Evolutionary conservation across 2,329 filamentous ascomycete species (phyloP).

Genomic region (Scedosporium boydii): DNA sequence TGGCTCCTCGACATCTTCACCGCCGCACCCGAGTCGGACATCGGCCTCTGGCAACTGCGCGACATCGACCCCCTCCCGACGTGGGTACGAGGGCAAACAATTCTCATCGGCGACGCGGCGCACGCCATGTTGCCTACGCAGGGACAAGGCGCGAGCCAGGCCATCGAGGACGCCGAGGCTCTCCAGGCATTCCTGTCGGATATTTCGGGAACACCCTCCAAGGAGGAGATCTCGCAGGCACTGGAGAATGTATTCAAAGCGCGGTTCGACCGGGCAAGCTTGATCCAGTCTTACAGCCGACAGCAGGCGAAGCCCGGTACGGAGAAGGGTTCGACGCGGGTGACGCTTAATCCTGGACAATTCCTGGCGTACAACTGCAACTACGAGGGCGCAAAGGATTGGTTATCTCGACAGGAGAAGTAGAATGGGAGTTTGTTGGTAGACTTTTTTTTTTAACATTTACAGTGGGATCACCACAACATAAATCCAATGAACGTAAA

Average conservation of each 20-base stretch:
- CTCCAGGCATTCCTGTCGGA: slow-evolving; percentile 20
- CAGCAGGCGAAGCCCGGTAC: slow-evolving; percentile 28
- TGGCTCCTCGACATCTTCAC: slow-evolving; percentile 50
- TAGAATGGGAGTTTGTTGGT: no score
- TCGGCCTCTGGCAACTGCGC: slow-evolving; percentile 57
- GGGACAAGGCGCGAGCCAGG: slow-evolving; percentile 31
- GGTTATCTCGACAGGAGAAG: slow-evolving; percentile 13
- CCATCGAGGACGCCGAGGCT: slow-evolving; percentile 31
- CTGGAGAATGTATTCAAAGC: slow-evolving; percentile 16
- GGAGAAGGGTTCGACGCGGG: slow-evolving; percentile 17
- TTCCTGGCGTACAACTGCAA: slow-evolving; percentile 32
- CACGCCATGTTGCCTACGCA: slow-evolving; percentile 26
- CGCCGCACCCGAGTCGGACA: slow-evolving; percentile 52
- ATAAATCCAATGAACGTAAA: no score
- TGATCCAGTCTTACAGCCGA: slow-evolving; percentile 32
- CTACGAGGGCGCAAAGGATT: slow-evolving; percentile 25
- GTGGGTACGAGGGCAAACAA: slow-evolving; percentile 41
- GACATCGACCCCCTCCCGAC: slow-evolving; percentile 52
- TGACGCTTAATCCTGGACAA: slow-evolving; percentile 26
- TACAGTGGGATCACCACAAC: no score
- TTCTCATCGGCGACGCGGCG: slow-evolving; percentile 15
- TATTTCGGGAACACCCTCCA: slow-evolving; percentile 9
- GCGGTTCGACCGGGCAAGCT: slow-evolving; percentile 25
- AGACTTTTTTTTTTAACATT: no score
- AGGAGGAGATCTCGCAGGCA: slow-evolving; percentile 14